A percentile compares a stretch with the other conserved stretches of the same genome.
Evolutionary conservation across 2,329 filamentous ascomycete genomes (phyloP).

Genomic region (Microdochium nivale): DNA sequence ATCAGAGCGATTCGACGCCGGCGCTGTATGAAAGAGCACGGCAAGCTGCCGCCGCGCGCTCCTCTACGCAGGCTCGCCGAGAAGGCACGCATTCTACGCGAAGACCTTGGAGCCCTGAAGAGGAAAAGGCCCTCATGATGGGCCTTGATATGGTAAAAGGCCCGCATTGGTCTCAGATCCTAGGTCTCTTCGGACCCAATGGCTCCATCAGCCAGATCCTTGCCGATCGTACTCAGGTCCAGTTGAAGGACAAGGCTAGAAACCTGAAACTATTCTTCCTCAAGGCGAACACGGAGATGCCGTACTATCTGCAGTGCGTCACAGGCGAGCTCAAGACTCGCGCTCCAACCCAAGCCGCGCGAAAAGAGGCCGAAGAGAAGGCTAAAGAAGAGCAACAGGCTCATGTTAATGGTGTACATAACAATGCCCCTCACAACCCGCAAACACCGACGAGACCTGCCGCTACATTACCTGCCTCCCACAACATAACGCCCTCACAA

Average conservation of each 20-base stretch:
- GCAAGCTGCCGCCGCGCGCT: slow-evolving; percentile 49
- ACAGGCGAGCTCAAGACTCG: slow-evolving; percentile 85
- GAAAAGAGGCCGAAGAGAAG: slow-evolving; percentile 59
- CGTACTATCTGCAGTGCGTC: slow-evolving; percentile 77
- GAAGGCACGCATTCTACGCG: slow-evolving; percentile 55
- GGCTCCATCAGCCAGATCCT: slow-evolving; percentile 75
- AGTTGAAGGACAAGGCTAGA: slow-evolving; percentile 84
- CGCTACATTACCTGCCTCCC: background rate
- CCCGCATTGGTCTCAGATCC: slow-evolving; percentile 87
- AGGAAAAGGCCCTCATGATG: slow-evolving; percentile 84
- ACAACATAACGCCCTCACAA: background rate
- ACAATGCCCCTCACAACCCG: slow-evolving; percentile 29
- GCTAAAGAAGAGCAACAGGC: slow-evolving; percentile 53
- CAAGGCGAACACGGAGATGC: slow-evolving; percentile 86
- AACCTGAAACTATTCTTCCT: slow-evolving; percentile 88
- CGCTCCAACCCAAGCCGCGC: slow-evolving; percentile 64
- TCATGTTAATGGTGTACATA: slow-evolving; percentile 42
- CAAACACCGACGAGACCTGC: slow-evolving; percentile 3
- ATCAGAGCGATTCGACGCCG: slow-evolving; percentile 46
- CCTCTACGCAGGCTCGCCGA: slow-evolving; percentile 42
- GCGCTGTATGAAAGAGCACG: slow-evolving; percentile 50
- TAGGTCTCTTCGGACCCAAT: slow-evolving; percentile 72
- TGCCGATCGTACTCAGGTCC: slow-evolving; percentile 83
- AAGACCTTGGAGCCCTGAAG: slow-evolving; percentile 79
- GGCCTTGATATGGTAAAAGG: slow-evolving; percentile 84